Percentiles rank a stretch among this genome's conserved stretches.
phyloP scores from a whole-genome alignment of 1,139 yeast species.

The Kluyveromyces sp. region DNA sequence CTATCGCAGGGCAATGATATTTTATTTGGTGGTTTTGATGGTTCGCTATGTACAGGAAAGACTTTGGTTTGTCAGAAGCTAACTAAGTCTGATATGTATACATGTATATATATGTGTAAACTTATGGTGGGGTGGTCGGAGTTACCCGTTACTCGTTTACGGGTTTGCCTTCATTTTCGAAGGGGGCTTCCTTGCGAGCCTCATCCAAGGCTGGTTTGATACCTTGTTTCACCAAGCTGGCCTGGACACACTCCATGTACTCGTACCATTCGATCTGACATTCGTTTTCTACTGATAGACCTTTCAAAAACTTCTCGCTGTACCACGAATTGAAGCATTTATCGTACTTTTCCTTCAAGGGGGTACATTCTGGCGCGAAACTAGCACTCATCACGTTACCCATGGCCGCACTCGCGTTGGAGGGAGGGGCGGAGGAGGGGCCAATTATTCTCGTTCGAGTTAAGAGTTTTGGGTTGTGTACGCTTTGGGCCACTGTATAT shows the following conservation, averaged over 20 bases:
- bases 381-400: conserved; percentile 82
- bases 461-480: no score
- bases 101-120: no score
- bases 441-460: no score
- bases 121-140: no score
- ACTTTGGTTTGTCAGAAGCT: no score
- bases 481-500: no score
- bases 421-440: background rate
- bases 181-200: conserved; percentile 88
- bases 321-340: conserved; percentile 94
- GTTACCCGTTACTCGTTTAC: background rate
- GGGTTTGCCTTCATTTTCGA: conserved; percentile 51
- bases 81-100: no score
- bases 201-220: conserved; percentile 71
- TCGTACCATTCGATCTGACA: conserved; percentile 86
- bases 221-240: conserved; percentile 31
- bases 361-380: conserved; percentile 95
- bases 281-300: conserved; percentile 57
- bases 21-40: no score
- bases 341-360: conserved; percentile 75
- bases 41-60: no score
- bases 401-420: conserved; percentile 33
- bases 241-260: conserved; percentile 78
- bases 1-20: no score
- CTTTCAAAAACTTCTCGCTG: conserved; percentile 56